phyloP scores from a whole-genome alignment of 805 yeast genomes.

The Isabelozyma rhagii region DNA sequence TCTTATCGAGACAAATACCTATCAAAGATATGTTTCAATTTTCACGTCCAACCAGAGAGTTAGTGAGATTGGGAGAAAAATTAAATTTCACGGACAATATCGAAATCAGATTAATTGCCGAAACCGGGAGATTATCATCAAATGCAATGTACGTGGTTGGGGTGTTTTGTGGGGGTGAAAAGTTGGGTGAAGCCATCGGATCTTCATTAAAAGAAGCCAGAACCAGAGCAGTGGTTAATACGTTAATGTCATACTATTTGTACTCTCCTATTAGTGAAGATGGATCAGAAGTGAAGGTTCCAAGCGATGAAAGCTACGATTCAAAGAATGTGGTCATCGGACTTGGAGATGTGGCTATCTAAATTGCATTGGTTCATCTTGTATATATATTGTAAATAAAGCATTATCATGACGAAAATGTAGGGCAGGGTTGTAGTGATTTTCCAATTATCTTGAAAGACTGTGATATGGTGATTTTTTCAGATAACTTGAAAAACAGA shows the following conservation, averaged over 20 bases:
- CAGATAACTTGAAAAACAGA: too few species aligned
- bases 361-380: conserved; percentile 3
- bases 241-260: conserved; percentile 87
- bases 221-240: conserved; percentile 86
- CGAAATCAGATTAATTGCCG: conserved; percentile 75
- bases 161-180: conserved; percentile 76
- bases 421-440: background rate
- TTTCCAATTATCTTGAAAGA: background rate
- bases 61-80: conserved; percentile 71
- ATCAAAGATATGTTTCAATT: conserved; percentile 73
- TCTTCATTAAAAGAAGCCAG: conserved; percentile 87
- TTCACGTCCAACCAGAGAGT: conserved; percentile 80
- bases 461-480: background rate
- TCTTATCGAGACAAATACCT: conserved; percentile 80
- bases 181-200: conserved; percentile 94
- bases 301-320: conserved; percentile 53
- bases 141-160: conserved; percentile 90
- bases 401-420: background rate
- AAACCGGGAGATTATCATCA: conserved; percentile 84
- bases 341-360: conserved; percentile 43
- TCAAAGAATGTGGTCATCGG: conserved; percentile 39
- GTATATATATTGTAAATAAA: background rate
- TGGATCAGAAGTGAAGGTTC: conserved; percentile 46
- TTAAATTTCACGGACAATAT: conserved; percentile 73
- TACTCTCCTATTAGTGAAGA: conserved; percentile 67